These are phyloP conservation scores for Cytospora schulzeri DNA, from an alignment of 2,329 filamentous ascomycete genomes.

Conservation along the genomic window DNA sequence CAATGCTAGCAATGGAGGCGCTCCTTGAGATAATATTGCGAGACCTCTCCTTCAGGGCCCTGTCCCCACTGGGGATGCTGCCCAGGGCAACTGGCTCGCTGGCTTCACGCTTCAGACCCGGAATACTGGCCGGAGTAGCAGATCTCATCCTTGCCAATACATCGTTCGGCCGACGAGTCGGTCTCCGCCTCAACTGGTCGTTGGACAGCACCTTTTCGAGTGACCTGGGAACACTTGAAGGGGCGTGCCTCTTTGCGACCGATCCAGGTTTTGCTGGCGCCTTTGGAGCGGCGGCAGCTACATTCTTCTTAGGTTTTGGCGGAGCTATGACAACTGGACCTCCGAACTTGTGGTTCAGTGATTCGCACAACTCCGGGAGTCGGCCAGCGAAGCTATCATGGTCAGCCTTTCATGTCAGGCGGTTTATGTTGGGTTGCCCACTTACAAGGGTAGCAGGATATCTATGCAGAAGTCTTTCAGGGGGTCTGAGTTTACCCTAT, in stretches of 20 bases:
- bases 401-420: neutral
- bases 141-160: constrained; percentile 68
- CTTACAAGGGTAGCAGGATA: constrained; percentile 78
- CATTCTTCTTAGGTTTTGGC: constrained; percentile 52
- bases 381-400: constrained; percentile 68
- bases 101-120: constrained; percentile 67
- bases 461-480: constrained; percentile 78
- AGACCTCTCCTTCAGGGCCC: constrained; percentile 47
- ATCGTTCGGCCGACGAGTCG: constrained; percentile 58
- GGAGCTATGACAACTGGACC: constrained; percentile 65
- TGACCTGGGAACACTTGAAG: constrained; percentile 49
- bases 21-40: constrained; percentile 41
- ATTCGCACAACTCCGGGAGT: constrained; percentile 69
- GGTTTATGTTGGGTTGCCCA: constrained; percentile 7
- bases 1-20: constrained; percentile 52
- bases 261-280: constrained; percentile 55
- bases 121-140: constrained; percentile 62
- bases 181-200: constrained; percentile 58
- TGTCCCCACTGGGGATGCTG: constrained; percentile 50
- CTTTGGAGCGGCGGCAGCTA: constrained; percentile 43
- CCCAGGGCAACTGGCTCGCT: constrained; percentile 61
- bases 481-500: constrained; percentile 58
- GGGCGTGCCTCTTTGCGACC: constrained; percentile 49
- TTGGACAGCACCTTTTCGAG: constrained; percentile 65
- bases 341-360: constrained; percentile 75